phyloP scores from a whole-genome alignment of 805 yeast species.

The Jamesozyma rosinii region DNA sequence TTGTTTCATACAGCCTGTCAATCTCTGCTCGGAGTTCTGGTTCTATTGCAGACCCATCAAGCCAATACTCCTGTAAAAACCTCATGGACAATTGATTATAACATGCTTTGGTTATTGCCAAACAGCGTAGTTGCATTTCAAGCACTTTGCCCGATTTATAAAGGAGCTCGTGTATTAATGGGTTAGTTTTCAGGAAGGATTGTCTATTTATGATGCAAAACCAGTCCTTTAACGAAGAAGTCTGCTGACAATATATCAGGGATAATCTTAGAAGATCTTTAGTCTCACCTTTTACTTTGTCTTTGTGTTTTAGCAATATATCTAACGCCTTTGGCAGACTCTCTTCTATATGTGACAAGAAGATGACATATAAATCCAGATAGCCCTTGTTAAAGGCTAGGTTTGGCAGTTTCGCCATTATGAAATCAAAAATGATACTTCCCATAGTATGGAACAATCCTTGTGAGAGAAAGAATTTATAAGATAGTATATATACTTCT shows the following conservation, averaged over 20 bases:
- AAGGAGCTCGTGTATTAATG: constrained; percentile 9
- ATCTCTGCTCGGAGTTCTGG: neutral
- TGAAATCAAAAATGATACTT: constrained; percentile 11
- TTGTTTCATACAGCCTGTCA: constrained; percentile 3
- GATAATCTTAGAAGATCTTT: constrained; percentile 1
- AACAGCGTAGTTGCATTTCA: constrained; percentile 12
- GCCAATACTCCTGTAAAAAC: constrained; percentile 12
- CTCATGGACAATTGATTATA: constrained; percentile 17
- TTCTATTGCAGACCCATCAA: constrained; percentile 4
- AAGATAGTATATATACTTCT: constrained; percentile 15
- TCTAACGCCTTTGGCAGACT: constrained; percentile 11
- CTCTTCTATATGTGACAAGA: constrained; percentile 16
- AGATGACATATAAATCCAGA: constrained; percentile 9
- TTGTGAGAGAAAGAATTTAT: constrained; percentile 9
- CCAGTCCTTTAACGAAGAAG: constrained; percentile 9
- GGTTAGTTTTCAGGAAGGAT: neutral
- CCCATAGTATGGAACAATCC: constrained; percentile 11
- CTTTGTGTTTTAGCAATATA: neutral
- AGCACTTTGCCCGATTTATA: constrained; percentile 8
- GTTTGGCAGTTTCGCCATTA: constrained; percentile 9
- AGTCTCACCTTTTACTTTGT: neutral
- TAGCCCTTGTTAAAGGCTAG: constrained; percentile 6
- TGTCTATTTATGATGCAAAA: constrained; percentile 7
- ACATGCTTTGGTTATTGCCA: constrained; percentile 7
- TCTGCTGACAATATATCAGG: constrained; percentile 2